Evolutionary conservation across 1,139 yeast species (phyloP), one percentile per base, ranked within the genome.

Genomic region (Candida mesenterica): DNA sequence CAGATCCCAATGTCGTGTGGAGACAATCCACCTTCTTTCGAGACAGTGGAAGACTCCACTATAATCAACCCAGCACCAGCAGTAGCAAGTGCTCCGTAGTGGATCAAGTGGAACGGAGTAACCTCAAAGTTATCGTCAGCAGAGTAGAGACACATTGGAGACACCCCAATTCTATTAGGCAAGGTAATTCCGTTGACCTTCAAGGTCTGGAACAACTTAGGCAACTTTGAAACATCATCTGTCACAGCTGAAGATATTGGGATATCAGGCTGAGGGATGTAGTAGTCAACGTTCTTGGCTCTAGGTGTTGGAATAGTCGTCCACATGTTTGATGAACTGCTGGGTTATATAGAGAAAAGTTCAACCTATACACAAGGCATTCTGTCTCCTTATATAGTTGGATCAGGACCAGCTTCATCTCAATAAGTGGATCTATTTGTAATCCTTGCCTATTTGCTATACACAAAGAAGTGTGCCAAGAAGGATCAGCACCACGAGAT

Each of bases 61-160:
- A 75, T 62, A 14, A 76, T 56, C 28, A 77, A 50, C 13, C 82
- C 80, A 0, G 79, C 71, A 3, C 82, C 82, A 36, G 79, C 55
- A 8, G 58, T 37, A 0, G 71, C 60, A 18, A 66, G 52, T 0
- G 63, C 47, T 3, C 72, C 73, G 45, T 75, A 75, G 44, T 74
- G 78, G 13, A 62, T 54, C 26, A 56, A 43, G 45, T 75, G 80
- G 58, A 65, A 76, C 10, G 63, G 69, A 0, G 74, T 75, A 3
- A 69, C 62, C 23, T 56, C 52, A 2, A 68, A 66, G 23, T 65
- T 48, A 18, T 52, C 43, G 4, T 55, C 49, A 3, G 74, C 67
- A 1, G 79, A 65, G 53, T 77, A 77, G 40, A 64, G 72, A 49
- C 81, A 73, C 82, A 79, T 75, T 30, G 84, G 84, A 1, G 82